Evolutionary conservation across 495 filamentous ascomycete species (phyloP), one percentile per base, ranked within the genome.

Genomic region (Penicillium riverlandense): DNA sequence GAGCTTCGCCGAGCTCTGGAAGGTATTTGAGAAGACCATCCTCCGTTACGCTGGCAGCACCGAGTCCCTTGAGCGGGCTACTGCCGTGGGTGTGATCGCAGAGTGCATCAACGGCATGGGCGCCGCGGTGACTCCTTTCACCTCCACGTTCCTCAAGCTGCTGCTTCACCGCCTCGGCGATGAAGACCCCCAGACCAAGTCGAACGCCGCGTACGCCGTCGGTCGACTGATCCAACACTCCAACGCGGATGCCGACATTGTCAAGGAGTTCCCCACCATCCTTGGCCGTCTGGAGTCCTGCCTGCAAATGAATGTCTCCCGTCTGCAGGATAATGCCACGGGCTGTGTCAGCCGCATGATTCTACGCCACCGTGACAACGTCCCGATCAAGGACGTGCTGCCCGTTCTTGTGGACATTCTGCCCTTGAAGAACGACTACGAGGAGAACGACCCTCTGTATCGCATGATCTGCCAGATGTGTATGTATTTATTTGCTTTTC

Each of bases 341-440:
- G 92, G 92, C 31, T 97, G 94, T 63, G 74, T 97, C 27, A 81
- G 78, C 57, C 85, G 92, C 48, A 90, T 98, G 86, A 95, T 96
- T 60, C 76, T 86, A 58, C 80, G 81, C 44, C 78, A 89, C 58
- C 84, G 85, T 9, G 81, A 89, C 38, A 78, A 77, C 41, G 79
- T 96, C 7, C 90, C 90, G 6, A 71, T 89, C 44, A 65, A 75
- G 44, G 82, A 95, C 9, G 85, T 95, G 13, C 76, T 98, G 1
- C 90, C 90, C 16, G 80, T 77, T 3, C 72, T 98, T 35, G 78
- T 92, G 13, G 74, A 72, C 41, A 74, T 92, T 10, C 74, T 98
- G 37, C 92, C 92, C 22, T 69, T 97, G 53, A 89, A 85, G 69
- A 90, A 96, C 53, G 92, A 98, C 62, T 97, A 78, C 50, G 90